Evolutionary conservation across 768 basidiomycete genomes (phyloP), one percentile per base, ranked within the genome.

Genomic region (Psilocybe cubensis): DNA sequence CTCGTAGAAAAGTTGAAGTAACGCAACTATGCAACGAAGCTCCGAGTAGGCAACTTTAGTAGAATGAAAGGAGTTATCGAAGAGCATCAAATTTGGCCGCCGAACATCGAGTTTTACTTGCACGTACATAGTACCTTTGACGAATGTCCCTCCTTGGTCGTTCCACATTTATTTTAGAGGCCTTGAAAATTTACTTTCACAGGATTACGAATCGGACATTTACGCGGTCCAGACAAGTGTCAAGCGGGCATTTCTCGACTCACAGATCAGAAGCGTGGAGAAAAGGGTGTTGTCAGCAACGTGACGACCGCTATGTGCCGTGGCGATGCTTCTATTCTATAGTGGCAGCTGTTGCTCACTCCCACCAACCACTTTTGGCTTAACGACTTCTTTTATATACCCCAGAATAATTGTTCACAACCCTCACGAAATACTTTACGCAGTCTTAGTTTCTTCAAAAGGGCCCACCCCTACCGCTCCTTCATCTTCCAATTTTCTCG

Each of bases 211-310:
- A n/a, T n/a, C n/a, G n/a, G n/a, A n/a, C n/a, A n/a, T n/a, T n/a
- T n/a, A n/a, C 38, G 17, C 11, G 12, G 52, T 31, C 27, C 12
- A 45, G 43, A 23, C 29, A 41, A 42, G 14, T 24, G 31, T 12
- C 43, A 18, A 7, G 29, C 27, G 28, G 12, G 14, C 23, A 25
- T n/a, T 29, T 12, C 21, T n/a, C 12, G 53, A n/a, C 5, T 38
- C 5, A 43, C 21, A 40, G 40, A 52, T 52, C 52, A 54, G 46
- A 54, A 54, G 44, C 31, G 53, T 45, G 53, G 51, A 41, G 24
- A 25, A 24, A 23, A n/a, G 18, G 27, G 48, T 20, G 29, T 4
- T 35, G 9, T 49, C 29, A 21, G 46, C 29, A 29, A 14, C 25
- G 27, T 31, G 27, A 48, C 46, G 29, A 28, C 46, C n/a, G 14